phyloP scores from a whole-genome alignment of 768 basidiomycete genomes.

The Leucosporidium creatinivorum region DNA sequence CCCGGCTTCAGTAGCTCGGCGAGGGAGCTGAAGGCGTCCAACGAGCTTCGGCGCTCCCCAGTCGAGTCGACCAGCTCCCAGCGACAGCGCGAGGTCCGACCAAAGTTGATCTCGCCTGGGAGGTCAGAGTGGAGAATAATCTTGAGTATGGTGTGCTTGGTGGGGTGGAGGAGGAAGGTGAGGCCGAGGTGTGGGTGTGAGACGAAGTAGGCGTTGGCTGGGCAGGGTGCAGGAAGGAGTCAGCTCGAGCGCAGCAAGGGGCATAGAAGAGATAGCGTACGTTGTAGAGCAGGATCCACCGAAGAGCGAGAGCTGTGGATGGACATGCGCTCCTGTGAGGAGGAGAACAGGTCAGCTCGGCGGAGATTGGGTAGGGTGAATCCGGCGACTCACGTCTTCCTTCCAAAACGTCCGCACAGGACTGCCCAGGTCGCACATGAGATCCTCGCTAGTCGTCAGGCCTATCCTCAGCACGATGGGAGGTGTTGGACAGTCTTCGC shows the following conservation, averaged over 20 bases:
- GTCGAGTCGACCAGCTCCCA: constrained; percentile 5
- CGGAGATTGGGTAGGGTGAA: too few relatives aligned
- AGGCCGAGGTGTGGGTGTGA: constrained; percentile 34
- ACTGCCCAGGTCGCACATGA: constrained; percentile 42
- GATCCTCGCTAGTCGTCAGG: constrained; percentile 42
- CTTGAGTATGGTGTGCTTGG: constrained; percentile 24
- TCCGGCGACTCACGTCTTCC: constrained; percentile 37
- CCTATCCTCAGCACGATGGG: constrained; percentile 37
- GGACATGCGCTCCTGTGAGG: constrained; percentile 26
- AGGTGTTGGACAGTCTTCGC: neutral
- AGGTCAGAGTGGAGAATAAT: constrained; percentile 36
- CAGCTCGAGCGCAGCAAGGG: neutral
- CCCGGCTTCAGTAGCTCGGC: too few relatives aligned
- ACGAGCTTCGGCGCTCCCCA: neutral
- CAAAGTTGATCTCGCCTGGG: constrained; percentile 34
- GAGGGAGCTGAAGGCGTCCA: too few relatives aligned
- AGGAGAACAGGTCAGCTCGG: neutral
- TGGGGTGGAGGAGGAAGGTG: constrained; percentile 28
- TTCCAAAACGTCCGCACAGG: constrained; percentile 42
- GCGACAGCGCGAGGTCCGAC: constrained; percentile 13
- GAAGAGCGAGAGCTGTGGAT: constrained; percentile 15
- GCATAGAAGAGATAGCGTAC: neutral
- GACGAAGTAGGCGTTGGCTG: constrained; percentile 34
- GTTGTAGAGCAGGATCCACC: neutral
- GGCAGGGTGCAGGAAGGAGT: neutral